Base-by-base conservation (phyloP, 805 yeast species). In the Spathaspora arborariae region DNA sequence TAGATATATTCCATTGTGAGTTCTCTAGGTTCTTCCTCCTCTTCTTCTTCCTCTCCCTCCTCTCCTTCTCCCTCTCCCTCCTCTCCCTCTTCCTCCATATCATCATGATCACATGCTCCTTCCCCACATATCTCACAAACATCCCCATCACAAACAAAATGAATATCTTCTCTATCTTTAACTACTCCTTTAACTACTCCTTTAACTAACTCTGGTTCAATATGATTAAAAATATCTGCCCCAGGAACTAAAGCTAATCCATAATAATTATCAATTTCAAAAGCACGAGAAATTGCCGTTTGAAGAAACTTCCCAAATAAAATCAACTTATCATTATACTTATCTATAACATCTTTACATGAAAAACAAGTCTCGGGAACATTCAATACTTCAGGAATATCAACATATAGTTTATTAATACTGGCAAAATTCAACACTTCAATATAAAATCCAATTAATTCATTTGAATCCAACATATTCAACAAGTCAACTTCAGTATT, bases 201-300 rank as follows among this genome's bases (percentile, higher is more conserved):
- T 10, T 48, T 46, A 2, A 41, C 44, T 5, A 53, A 19, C 5
- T 45, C 30, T 63, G 81, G 74, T 5, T 73, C 62, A 37, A 68
- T 60, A 58, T 90, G 97, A 54, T 91, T 91, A 66, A 90, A 88
- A 30, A 92, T 67, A 64, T 91, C 96, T 0, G 97, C 97, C 13
- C 90, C 88, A 0, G 97, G 97, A 20, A 91, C 96, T 42, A 92
- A 67, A 0, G 87, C 88, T 24, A 84, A 72, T 26, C 82, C 86
- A 55, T 85, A 88, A 59, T 64, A 90, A 42, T 74, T 73, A 62
- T 92, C 98, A 22, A 91, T 79, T 36, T 81, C 82, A 61, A 92
- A 91, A 1, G 91, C 90, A 50, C 97, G 74, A 1, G 94, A 80
- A 0, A 91, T 81, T 13, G 88, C 74, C 0, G 84, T 77, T 56